Evolutionary conservation across 2,329 filamentous ascomycete species (phyloP).

Genomic region (Neospermospora avenae): DNA sequence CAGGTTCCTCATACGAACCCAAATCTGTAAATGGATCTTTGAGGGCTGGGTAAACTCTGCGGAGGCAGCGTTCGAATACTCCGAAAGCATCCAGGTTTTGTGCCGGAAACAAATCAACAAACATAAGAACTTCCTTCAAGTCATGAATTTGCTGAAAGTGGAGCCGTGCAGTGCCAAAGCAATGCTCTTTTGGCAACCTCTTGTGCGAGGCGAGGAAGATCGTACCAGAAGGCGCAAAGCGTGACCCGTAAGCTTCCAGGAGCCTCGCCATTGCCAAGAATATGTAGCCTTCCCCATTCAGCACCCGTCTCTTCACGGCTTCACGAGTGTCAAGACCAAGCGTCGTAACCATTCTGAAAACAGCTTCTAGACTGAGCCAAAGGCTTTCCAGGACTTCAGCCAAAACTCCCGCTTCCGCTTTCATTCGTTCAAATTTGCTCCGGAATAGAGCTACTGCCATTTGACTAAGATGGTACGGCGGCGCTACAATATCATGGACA

Average conservation of each 20-base stretch:
- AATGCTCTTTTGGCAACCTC: neutral
- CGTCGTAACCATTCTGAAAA: neutral
- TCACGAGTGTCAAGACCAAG: neutral
- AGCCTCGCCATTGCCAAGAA: neutral
- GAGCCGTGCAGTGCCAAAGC: neutral
- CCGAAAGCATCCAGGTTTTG: neutral
- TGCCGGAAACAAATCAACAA: neutral
- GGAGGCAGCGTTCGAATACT: neutral
- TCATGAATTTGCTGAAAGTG: neutral
- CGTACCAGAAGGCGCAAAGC: neutral
- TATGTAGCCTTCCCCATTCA: neutral
- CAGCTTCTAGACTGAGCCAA: neutral
- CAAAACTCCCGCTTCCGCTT: neutral
- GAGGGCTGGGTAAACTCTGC: neutral
- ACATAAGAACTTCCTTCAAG: neutral
- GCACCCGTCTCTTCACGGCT: neutral
- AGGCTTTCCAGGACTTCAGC: neutral
- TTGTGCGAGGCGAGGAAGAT: slow-evolving; percentile 1
- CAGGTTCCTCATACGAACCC: neutral
- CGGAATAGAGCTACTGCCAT: neutral
- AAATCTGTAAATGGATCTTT: neutral
- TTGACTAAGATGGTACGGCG: neutral
- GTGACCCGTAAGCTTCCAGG: slow-evolving; percentile 1
- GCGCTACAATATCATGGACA: neutral
- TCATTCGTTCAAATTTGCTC: neutral